Evolutionary conservation across 805 yeast species (phyloP).

Genomic region (Cyberlindnera mycetangii): DNA sequence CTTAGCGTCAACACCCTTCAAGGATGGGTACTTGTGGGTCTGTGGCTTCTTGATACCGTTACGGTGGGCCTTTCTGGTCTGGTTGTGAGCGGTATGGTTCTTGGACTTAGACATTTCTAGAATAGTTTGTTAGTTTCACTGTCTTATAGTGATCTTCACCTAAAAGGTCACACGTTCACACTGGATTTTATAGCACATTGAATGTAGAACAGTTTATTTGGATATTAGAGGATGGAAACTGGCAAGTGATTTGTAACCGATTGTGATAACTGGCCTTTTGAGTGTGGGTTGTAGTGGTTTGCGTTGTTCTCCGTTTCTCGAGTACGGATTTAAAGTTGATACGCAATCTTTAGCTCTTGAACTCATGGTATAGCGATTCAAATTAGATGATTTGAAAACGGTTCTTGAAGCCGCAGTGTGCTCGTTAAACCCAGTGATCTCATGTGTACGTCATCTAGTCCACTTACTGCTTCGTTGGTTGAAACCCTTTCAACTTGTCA

Average conservation of each 20-base stretch:
- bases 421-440: background rate
- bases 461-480: slow-evolving; percentile 22
- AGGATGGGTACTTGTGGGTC: slow-evolving; percentile 96
- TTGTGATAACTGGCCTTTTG: background rate
- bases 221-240: background rate
- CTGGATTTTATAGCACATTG: slow-evolving; percentile 1
- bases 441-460: background rate
- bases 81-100: slow-evolving; percentile 99
- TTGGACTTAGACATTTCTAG: slow-evolving; percentile 93
- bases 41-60: slow-evolving; percentile 99
- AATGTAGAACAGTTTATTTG: background rate
- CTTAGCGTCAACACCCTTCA: slow-evolving; percentile 99
- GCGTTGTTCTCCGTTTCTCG: background rate
- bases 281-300: background rate
- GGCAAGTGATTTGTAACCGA: background rate
- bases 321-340: background rate
- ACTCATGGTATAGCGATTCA: background rate
- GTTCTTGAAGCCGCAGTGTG: background rate
- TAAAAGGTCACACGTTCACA: slow-evolving; percentile 7
- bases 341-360: background rate
- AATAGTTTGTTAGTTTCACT: slow-evolving; percentile 30
- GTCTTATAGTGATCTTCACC: background rate
- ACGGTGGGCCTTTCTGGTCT: slow-evolving; percentile 99
- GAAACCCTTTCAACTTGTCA: background rate
- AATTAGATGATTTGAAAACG: background rate